Base-by-base conservation (phyloP, 2,329 filamentous ascomycete species). In the Dactylellina cionopaga region DNA sequence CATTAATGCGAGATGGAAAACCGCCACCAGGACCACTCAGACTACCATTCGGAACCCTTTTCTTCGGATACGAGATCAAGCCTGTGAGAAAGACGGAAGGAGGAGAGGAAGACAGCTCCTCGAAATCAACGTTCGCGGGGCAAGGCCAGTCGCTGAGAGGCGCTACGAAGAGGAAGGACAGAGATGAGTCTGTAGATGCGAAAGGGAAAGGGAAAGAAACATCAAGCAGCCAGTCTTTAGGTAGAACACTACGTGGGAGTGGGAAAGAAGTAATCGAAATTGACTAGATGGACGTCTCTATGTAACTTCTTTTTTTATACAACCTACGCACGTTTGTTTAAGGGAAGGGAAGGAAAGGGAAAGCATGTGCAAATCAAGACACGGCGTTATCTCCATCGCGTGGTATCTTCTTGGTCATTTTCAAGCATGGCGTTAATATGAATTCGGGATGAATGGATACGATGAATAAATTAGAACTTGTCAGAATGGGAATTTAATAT, bases 31-130 rank as follows among this genome's bases (percentile, higher is more conserved):
- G 95, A 79, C 92, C 94, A 2, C 85, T 99, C 5, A 86, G 95
- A 25, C 80, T 99, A 55, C 87, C 92, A 0, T 90, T 91, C 0
- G 95, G 95, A 77, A 96, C 97, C 81, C 84, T 99, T 3, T 99
- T 99, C 84, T 96, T 99, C 75, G 95, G 95, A 2, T 99, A 98
- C 78, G 90, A 96, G 78, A 86, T 96, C 79, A 96, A 90, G 80
- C 94, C 94, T 0, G 84, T 96, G 41, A 93, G 92, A 83, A 91
- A 91, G 46, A 58, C 51, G 3, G 66, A 71, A 24, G 66, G 66
- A n/a, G 52, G 22, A 5, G 51, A 39, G 31, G 17, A 22, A 2
- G 66, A 46, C 11, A 25, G 31, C 6, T 35, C 51, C 1, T 46
- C 25, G 1, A 46, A 55, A 27, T 15, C 49, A 15, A 71, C 51